Evolutionary conservation across 2,329 filamentous ascomycete species (phyloP), one percentile per base, ranked within the genome.

Genomic region (Nemania sp.): DNA sequence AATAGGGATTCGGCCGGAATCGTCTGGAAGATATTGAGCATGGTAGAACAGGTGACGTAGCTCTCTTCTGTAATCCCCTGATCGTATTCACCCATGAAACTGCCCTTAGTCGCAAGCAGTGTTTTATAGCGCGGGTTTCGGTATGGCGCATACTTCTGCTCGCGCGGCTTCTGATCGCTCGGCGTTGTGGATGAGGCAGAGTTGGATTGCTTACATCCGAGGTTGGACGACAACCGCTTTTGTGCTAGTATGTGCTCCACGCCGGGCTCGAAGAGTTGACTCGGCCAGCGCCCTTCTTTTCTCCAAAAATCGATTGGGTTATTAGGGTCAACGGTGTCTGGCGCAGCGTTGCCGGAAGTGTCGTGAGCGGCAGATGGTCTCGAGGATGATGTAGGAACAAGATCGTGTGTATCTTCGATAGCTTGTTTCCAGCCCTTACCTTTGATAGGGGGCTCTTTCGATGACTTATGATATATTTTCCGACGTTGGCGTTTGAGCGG

Each of bases 401-500:
- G 53, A 59, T 63, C 53, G 29, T 1, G 38, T 45, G 53, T 59
- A 57, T 59, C 54, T 54, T 67, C 27, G 64, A 59, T 49, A 32
- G 64, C 54, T 54, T 26, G 49, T 22, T 62, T 66, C 51, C 22
- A 52, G 6, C 15, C 41, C 54, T 49, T 63, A 53, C 47, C 35
- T 58, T 41, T 54, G 52, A 54, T 27, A 58, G 53, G 54, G 20
- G 53, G 53, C n/a, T 52, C 54, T 13, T 57, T 57, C 35, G 62
- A 45, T 47, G 45, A 51, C 8, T 24, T 47, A 51, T 56, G 2
- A 61, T 53, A 26, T 13, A 49, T 49, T 10, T 62, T 58, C 35
- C 1, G 59, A 67, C 43, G 26, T 60, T 56, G 65, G 55, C 65
- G 65, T 53, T 64, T 64, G 55, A 38, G 60, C 38, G 35, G 52